These are phyloP conservation scores for Salix suchowensis DNA, from an alignment of 345 rosid genomes.

Conservation along the genomic window DNA sequence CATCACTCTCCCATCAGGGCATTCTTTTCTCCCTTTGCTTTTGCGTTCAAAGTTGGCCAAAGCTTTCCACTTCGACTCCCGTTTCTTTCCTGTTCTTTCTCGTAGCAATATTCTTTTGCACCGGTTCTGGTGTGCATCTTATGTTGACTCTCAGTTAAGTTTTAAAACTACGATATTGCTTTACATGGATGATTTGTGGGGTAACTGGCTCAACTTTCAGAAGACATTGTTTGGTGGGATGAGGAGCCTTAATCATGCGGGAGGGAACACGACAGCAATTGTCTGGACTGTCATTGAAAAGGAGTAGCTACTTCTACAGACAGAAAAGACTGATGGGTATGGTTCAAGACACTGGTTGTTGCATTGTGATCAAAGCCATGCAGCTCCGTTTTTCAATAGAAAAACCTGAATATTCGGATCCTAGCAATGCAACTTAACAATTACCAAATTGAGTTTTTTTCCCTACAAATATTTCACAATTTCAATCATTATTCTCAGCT, in stretches of 20 bases:
- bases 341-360: neutral
- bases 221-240: neutral
- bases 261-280: neutral
- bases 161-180: neutral
- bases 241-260: neutral
- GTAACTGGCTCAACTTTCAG: neutral
- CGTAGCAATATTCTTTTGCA: neutral
- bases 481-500: too few relatives aligned
- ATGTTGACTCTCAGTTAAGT: neutral
- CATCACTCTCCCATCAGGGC: neutral
- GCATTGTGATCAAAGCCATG: neutral
- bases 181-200: neutral
- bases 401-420: neutral
- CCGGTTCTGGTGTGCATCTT: neutral
- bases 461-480: too few relatives aligned
- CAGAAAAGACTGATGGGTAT: neutral
- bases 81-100: neutral
- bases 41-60: neutral
- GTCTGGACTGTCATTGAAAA: neutral
- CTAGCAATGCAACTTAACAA: neutral
- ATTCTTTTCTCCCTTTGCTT: neutral
- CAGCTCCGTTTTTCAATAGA: neutral
- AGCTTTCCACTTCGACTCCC: neutral
- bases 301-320: neutral
- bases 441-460: too few relatives aligned